Base-by-base conservation (phyloP, 805 yeast species). In the Candida wancherniae region DNA sequence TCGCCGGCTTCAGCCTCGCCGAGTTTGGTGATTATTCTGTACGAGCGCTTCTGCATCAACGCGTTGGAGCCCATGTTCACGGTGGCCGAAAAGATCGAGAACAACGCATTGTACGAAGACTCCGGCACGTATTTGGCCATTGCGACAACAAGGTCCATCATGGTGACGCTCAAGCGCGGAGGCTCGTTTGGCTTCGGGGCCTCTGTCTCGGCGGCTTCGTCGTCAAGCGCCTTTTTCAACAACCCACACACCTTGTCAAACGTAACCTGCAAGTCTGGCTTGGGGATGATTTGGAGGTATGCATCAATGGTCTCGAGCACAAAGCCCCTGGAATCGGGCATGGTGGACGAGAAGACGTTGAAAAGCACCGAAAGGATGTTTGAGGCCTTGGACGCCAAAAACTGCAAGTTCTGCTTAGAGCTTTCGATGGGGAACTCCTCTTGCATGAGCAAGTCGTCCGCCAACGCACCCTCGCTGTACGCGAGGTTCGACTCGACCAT, bases 271-370 rank as follows among this genome's bases (percentile, higher is more conserved):
- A 92, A 62, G 42, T 85, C 95, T 12, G 68, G 75, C 17, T 71
- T 60, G 1, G 78, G 66, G 7, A 87, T 73, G 22, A 90, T 77
- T 39, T 77, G 75, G 38, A 92, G 64, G 55, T 80, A 88, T 0
- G 79, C 72, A 46, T 86, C 88, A 47, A 90, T 84, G 7, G 96
- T 79, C 40, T 90, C 97, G 36, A 87, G 69, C 29, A 92, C 77
- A 55, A 71, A 86, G 9, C 85, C 84, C 57, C 97, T 77, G 10
- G 86, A 73, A 32, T 84, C 92, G 22, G 92, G 81, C 26, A 75
- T 61, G 8, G 97, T 87, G 45, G 87, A 88, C n/a, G 90, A 76
- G 58, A 84, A 92, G 11, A 92, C 94, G 49, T 92, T 92, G 68
- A 90, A 85, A 29, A 92, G 64, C 13, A 87, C 96, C 9, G 95